Base-by-base conservation (phyloP, 2,329 filamentous ascomycete genomes). In the Ophiocordyceps camponoti-saundersi region DNA sequence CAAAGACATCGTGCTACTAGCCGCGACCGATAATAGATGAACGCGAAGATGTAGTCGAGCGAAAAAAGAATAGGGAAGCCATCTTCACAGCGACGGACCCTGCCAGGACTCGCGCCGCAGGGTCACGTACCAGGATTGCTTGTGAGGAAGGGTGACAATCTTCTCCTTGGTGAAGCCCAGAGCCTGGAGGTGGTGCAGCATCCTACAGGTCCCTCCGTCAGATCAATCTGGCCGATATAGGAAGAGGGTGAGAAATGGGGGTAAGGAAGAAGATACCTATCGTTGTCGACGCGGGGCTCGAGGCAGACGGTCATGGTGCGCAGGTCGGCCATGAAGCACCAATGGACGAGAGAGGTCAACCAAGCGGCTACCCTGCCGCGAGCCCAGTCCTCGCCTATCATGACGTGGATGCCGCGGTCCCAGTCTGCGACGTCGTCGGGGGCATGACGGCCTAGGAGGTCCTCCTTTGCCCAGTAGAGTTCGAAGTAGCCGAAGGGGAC, bases 381-480 rank as follows among this genome's bases (percentile, higher is more conserved):
- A 48, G 88, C 93, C 67, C 92, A 93, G 56, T 95, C 80, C 65
- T 96, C 92, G 1, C 92, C 92, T 3, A 98, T 75, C 39, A 98
- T 68, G 13, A 92, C 79, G 57, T 98, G 92, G 18, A 96, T 66
- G 0, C 92, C 92, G 7, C 92, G 72, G 56, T 96, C 90, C 64
- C 83, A 96, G 56, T 95, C 85, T 8, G 75, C 77, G 0, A 80
- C 77, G 3, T 75, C 72, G 21, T 72, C 72, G 0, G 79, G 72
- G 4, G 93, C 63, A 52, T 86, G 72, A 44, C 72, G 74, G 0
- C 85, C 87, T 1, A 98, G 61, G 0, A 71, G 67, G 57, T 96
- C 92, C 60, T 98, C 92, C 57, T 94, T 95, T 3, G 92, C 87
- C 90, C 92, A 98, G 66, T 98, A 98, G 32, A 98, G 75, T 67